Conservation (phyloP, 129 eudicot species). For the Erigeron canadensis region DNA sequence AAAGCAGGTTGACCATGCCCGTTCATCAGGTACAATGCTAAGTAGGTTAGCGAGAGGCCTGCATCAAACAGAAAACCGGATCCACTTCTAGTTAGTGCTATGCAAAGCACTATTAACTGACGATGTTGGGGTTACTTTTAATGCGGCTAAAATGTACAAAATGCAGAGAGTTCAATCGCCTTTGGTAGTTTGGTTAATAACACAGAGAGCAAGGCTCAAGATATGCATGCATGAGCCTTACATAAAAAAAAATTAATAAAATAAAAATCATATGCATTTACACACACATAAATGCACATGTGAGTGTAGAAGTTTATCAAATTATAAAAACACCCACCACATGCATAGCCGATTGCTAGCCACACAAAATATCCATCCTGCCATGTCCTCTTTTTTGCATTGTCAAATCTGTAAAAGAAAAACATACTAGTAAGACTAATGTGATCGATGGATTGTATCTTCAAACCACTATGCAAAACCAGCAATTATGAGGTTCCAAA, state of each 20-base stretch:
- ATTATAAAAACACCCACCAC: slow-evolving; percentile 56
- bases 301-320: slow-evolving; percentile 11
- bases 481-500: too few relatives aligned
- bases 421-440: slow-evolving; percentile 9
- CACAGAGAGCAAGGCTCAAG: neutral
- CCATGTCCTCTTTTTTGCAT: slow-evolving; percentile 51
- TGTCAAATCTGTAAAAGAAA: slow-evolving; percentile 68
- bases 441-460: neutral
- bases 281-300: neutral
- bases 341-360: slow-evolving; percentile 79
- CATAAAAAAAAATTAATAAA: too few relatives aligned
- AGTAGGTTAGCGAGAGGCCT: slow-evolving; percentile 67
- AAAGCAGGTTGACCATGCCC: slow-evolving; percentile 99
- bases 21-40: slow-evolving; percentile 76
- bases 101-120: neutral
- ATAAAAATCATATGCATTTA: neutral
- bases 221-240: neutral
- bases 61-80: slow-evolving; percentile 14
- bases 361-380: slow-evolving; percentile 71
- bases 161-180: neutral
- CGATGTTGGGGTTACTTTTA: neutral
- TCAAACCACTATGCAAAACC: too few relatives aligned
- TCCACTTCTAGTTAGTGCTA: slow-evolving; percentile 6
- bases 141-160: neutral
- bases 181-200: neutral